phyloP scores from a whole-genome alignment of 2,329 filamentous ascomycete genomes.

The Penicillium verrucosum region DNA sequence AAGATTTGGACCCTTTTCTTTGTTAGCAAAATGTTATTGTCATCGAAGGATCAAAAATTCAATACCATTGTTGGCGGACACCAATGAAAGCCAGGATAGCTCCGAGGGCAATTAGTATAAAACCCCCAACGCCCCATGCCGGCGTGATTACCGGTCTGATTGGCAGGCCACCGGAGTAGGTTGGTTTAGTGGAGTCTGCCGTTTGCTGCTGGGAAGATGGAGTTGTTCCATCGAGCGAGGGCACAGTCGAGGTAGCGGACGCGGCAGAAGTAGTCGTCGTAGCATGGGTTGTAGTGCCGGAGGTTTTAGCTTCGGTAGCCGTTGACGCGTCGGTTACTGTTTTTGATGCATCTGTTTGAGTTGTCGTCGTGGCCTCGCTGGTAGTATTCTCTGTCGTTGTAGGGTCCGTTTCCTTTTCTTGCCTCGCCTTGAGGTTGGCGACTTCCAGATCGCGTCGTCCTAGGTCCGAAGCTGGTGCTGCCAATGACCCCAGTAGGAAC shows the following conservation, averaged over 20 bases:
- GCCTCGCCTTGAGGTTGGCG: neutral
- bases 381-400: slow-evolving; percentile 1
- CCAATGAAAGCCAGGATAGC: slow-evolving; percentile 69
- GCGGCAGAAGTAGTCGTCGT: slow-evolving; percentile 10
- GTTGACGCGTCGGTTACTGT: slow-evolving; percentile 12
- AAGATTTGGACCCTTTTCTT: slow-evolving; percentile 64
- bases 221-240: slow-evolving; percentile 24
- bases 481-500: slow-evolving; percentile 12
- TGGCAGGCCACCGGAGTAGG: slow-evolving; percentile 54
- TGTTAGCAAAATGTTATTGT: slow-evolving; percentile 13
- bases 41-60: neutral
- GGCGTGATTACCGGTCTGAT: slow-evolving; percentile 73
- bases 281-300: slow-evolving; percentile 12
- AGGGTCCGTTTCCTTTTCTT: slow-evolving; percentile 1
- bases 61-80: slow-evolving; percentile 69
- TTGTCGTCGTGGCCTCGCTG: slow-evolving; percentile 8
- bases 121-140: slow-evolving; percentile 73
- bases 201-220: slow-evolving; percentile 1
- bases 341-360: slow-evolving; percentile 12
- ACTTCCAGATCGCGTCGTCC: slow-evolving; percentile 4
- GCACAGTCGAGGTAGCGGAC: slow-evolving; percentile 22
- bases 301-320: slow-evolving; percentile 4
- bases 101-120: slow-evolving; percentile 72
- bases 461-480: slow-evolving; percentile 12
- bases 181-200: slow-evolving; percentile 20